phyloP scores from a whole-genome alignment of 2,329 filamentous ascomycete genomes.

The Fusarium sororula region DNA sequence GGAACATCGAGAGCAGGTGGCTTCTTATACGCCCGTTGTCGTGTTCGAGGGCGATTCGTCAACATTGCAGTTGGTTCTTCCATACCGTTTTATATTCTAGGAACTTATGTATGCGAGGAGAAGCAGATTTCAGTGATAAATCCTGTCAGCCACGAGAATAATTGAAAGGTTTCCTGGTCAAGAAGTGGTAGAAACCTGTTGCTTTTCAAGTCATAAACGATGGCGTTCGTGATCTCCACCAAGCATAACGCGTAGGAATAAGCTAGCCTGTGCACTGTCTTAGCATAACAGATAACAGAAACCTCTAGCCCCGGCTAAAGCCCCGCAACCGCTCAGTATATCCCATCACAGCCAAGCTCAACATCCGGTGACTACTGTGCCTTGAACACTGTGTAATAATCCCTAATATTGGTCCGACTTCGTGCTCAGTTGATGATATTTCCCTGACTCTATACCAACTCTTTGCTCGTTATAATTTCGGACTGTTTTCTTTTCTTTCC shows the following conservation, averaged over 20 bases:
- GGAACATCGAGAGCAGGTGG: slow-evolving; percentile 55
- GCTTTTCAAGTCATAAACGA: slow-evolving; percentile 27
- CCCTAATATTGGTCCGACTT: slow-evolving; percentile 15
- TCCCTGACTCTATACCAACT: no score
- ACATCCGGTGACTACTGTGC: slow-evolving; percentile 1
- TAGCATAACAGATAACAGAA: slow-evolving; percentile 45
- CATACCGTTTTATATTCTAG: not conserved
- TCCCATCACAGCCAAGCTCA: slow-evolving; percentile 2
- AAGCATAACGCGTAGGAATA: slow-evolving; percentile 45
- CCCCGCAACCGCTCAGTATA: slow-evolving; percentile 4
- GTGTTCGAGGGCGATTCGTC: slow-evolving; percentile 43
- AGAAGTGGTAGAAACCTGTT: not conserved
- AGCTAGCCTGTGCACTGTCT: slow-evolving; percentile 31
- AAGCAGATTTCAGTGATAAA: not conserved
- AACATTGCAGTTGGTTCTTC: slow-evolving; percentile 2
- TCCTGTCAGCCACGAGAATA: not conserved
- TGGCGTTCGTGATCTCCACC: slow-evolving; percentile 25
- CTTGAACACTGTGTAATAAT: slow-evolving; percentile 23
- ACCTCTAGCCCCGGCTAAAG: not conserved
- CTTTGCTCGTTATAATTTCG: not conserved
- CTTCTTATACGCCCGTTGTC: slow-evolving; percentile 54
- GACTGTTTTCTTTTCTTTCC: not conserved
- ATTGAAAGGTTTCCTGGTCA: not conserved
- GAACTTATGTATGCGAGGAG: not conserved
- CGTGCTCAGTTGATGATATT: not conserved